Evolutionary conservation across 805 yeast species (phyloP), one percentile per base, ranked within the genome.

Genomic region (Allodekkera sacchari): DNA sequence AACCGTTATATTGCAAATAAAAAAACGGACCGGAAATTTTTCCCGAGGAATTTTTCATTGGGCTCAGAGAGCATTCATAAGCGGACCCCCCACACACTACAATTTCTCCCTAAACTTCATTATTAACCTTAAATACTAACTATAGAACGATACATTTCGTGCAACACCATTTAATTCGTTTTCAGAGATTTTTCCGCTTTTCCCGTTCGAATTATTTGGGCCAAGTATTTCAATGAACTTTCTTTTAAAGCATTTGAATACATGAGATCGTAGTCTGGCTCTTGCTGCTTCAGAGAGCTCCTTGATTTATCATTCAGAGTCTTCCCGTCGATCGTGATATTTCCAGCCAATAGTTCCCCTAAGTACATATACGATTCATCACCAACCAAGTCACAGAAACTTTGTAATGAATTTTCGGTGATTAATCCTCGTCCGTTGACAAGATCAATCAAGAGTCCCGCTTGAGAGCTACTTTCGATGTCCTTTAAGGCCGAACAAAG

Each of bases 311-410:
- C n/a, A n/a, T n/a, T n/a, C 11, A 28, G 6, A 6, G 32, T 30
- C 9, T 11, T 14, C 21, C 23, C 32, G 18, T 23, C 33, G 13
- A 30, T 22, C n/a, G 10, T 23, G 21, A 33, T 24, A 33, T 50
- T 47, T n/a, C 53, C 55, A 7, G 50, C 45, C 4, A 62, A 33
- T 5, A 57, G 35, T 3, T 53, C 54, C 2, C 66, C 71, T 16
- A 70, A 47, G 36, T 69, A 70, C 0, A 59, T 57, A 42, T 57
- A 69, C 0, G 75, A 68, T 8, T 58, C 59, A 36, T 63, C 70
- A 9, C 36, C 32, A 10, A 41, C 18, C 7, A 49, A 30, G 5
- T 43, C 44, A 6, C 38, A 31, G 22, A 35, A 30, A 10, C 11
- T 23, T 10, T 23, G 11, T 7, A 12, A 13, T 23, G 25, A 23